Evolutionary conservation across 2,329 filamentous ascomycete species (phyloP).

Genomic region (Penicillium sp.): DNA sequence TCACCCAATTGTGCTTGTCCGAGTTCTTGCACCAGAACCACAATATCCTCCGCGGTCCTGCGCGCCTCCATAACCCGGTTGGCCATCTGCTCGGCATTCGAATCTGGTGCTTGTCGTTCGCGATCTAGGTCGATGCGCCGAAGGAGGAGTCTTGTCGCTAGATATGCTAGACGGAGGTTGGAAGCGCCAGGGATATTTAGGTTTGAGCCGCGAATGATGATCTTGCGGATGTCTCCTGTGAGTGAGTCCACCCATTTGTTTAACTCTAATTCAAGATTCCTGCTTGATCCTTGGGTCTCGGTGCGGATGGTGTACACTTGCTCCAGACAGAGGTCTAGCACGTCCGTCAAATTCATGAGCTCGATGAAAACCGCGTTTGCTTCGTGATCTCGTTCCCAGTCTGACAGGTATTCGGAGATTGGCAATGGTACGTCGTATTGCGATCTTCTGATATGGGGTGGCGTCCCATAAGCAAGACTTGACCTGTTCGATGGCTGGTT

Average conservation of each 20-base stretch:
- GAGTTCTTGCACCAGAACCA: constrained; percentile 51
- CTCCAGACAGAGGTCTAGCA: constrained; percentile 40
- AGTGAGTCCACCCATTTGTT: constrained; percentile 50
- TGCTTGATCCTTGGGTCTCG: constrained; percentile 7
- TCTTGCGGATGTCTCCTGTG: constrained; percentile 37
- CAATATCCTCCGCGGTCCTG: constrained; percentile 51
- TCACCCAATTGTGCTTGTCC: constrained; percentile 46
- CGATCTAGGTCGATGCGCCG: constrained; percentile 51
- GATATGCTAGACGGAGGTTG: constrained; percentile 54
- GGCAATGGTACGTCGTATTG: constrained; percentile 54
- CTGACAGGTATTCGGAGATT: constrained; percentile 36
- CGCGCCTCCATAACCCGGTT: constrained; percentile 42
- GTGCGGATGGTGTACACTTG: constrained; percentile 37
- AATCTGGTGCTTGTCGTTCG: constrained; percentile 25
- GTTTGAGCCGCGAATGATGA: constrained; percentile 47
- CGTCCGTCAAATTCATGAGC: constrained; percentile 48
- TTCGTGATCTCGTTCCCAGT: constrained; percentile 18
- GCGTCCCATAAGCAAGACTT: constrained; percentile 56
- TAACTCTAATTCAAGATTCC: constrained; percentile 41
- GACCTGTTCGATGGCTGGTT: constrained; percentile 38
- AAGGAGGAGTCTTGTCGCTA: constrained; percentile 50
- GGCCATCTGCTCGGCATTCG: constrained; percentile 18
- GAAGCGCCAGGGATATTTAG: constrained; percentile 48
- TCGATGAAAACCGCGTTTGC: constrained; percentile 48
- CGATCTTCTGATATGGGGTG: constrained; percentile 47